phyloP scores from a whole-genome alignment of 208 protist species.

The Leishmania arabica region DNA sequence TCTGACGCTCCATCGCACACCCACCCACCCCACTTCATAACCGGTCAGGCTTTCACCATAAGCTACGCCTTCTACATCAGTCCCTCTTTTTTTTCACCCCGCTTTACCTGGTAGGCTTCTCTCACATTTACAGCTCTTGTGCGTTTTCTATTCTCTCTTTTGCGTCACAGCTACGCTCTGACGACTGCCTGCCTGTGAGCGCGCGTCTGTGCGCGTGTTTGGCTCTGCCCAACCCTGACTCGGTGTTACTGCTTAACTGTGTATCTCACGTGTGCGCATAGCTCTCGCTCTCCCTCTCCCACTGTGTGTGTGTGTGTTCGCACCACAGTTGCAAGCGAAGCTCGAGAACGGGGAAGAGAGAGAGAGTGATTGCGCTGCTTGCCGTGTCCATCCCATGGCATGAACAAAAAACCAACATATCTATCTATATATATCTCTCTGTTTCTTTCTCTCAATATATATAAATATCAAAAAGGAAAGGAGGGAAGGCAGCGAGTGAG shows the following conservation, averaged over 20 bases:
- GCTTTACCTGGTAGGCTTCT: background rate
- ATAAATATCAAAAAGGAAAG: background rate
- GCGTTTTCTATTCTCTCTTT: background rate
- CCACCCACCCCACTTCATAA: background rate
- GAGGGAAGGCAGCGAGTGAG: background rate
- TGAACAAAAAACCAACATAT: background rate
- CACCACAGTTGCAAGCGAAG: background rate
- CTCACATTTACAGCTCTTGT: background rate
- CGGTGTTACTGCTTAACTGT: background rate
- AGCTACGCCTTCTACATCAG: background rate
- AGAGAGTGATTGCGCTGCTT: background rate
- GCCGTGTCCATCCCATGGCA: background rate
- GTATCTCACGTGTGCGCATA: background rate
- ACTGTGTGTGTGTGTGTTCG: background rate
- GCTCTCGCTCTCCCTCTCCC: too few relatives aligned
- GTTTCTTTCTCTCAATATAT: background rate
- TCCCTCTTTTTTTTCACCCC: background rate
- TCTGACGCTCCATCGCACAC: background rate
- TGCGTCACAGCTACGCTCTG: background rate
- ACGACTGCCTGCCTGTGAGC: constrained; percentile 3
- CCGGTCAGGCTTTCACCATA: background rate
- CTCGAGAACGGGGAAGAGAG: background rate
- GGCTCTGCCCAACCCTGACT: background rate
- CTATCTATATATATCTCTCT: background rate
- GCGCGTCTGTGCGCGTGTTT: background rate